phyloP scores from a whole-genome alignment of 805 yeast species.

The Spathaspora boniae region DNA sequence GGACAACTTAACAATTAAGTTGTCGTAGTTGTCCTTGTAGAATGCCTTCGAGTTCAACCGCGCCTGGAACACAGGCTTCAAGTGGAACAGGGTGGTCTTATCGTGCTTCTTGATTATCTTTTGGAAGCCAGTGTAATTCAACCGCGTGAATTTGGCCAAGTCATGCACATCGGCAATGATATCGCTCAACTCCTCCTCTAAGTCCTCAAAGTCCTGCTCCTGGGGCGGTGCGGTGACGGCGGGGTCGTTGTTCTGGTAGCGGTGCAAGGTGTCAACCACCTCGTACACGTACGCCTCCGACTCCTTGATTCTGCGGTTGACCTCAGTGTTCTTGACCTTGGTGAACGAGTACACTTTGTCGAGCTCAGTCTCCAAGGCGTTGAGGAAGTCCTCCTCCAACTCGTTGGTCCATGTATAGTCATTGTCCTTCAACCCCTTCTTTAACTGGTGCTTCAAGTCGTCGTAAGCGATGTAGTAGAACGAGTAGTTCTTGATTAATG shows the following conservation, averaged over 20 bases:
- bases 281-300: constrained; percentile 69
- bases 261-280: constrained; percentile 49
- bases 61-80: constrained; percentile 91
- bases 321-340: constrained; percentile 82
- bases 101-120: constrained; percentile 96
- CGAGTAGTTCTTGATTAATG: constrained; percentile 85
- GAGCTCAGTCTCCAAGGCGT: constrained; percentile 71
- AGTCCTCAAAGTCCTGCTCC: constrained; percentile 42
- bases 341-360: constrained; percentile 93
- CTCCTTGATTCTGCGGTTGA: constrained; percentile 78
- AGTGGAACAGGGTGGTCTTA: constrained; percentile 66
- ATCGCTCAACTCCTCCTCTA: constrained; percentile 50
- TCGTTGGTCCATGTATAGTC: constrained; percentile 67
- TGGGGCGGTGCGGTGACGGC: constrained; percentile 27
- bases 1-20: constrained; percentile 82
- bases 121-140: constrained; percentile 96
- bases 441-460: constrained; percentile 79
- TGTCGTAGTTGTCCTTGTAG: constrained; percentile 92
- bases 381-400: constrained; percentile 78
- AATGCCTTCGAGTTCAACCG: constrained; percentile 92
- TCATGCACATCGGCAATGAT: constrained; percentile 97
- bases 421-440: constrained; percentile 59
- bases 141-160: constrained; percentile 85
- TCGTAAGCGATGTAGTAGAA: constrained; percentile 91
- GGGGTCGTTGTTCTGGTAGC: constrained; percentile 18